Evolutionary conservation across 1,284 basidiomycete genomes (phyloP).

Genomic region (Takashimella tepidaria): DNA sequence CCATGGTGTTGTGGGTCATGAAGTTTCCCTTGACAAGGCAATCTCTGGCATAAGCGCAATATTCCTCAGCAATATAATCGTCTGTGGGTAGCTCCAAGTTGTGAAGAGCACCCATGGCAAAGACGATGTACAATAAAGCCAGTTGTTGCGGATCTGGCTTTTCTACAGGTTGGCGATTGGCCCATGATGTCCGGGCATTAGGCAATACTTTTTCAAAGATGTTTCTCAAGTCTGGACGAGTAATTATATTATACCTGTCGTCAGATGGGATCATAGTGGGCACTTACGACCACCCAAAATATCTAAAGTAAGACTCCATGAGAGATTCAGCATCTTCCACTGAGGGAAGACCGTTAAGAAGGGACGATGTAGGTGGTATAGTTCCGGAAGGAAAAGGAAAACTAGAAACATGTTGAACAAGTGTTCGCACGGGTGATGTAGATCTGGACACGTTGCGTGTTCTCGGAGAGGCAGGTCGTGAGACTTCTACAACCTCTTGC

Average conservation of each 20-base stretch:
- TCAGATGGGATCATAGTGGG: background rate
- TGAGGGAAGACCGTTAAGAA: slow-evolving; percentile 20
- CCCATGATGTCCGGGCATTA: background rate
- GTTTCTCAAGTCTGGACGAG: slow-evolving; percentile 19
- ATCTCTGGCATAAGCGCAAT: slow-evolving; percentile 19
- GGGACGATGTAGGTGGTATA: slow-evolving; percentile 2
- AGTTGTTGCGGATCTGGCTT: slow-evolving; percentile 24
- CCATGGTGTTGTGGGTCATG: slow-evolving; percentile 28
- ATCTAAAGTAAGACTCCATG: slow-evolving; percentile 26
- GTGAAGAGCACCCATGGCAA: slow-evolving; percentile 33
- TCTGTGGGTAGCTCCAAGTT: slow-evolving; percentile 35
- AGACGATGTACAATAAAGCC: slow-evolving; percentile 26
- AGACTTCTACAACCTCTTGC: slow-evolving; percentile 16
- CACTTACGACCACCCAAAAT: slow-evolving; percentile 30
- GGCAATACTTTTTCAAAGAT: slow-evolving; percentile 19
- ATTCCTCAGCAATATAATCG: slow-evolving; percentile 28
- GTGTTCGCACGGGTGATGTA: background rate
- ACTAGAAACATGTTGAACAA: background rate
- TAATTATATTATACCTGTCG: slow-evolving; percentile 17
- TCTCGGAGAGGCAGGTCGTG: background rate
- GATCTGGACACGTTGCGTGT: background rate
- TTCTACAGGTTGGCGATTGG: background rate
- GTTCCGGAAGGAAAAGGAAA: slow-evolving; percentile 11
- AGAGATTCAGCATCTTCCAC: slow-evolving; percentile 22
- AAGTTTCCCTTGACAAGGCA: slow-evolving; percentile 34